A percentile compares a stretch with the other conserved stretches of the same genome.
Evolutionary conservation across 495 filamentous ascomycete species (phyloP).

Genomic region (Tuber indicum): DNA sequence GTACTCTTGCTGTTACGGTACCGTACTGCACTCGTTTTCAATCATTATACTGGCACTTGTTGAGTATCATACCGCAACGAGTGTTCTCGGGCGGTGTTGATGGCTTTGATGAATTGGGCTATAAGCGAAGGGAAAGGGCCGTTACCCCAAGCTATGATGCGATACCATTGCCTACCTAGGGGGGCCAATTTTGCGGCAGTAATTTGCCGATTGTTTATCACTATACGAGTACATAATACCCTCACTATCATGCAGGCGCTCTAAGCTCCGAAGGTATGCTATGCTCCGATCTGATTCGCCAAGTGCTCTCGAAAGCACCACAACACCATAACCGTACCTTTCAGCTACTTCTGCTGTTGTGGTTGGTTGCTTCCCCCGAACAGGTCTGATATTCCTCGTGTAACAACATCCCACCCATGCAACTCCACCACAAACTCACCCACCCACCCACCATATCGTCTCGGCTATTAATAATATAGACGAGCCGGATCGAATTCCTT

Average conservation of each 20-base stretch:
- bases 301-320: background rate
- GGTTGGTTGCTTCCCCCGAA: background rate
- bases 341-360: background rate
- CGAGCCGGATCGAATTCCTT: background rate
- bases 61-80: background rate
- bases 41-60: no score
- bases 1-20: background rate
- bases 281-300: background rate
- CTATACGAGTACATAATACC: background rate
- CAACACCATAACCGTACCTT: background rate
- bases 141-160: background rate
- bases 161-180: background rate
- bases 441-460: background rate
- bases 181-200: background rate
- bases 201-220: background rate
- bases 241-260: background rate
- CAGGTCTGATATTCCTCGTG: background rate
- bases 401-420: background rate
- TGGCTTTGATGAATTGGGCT: background rate
- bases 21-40: no score
- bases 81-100: background rate
- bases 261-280: background rate
- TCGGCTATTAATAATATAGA: background rate
- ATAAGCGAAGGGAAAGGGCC: background rate
- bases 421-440: background rate